These are phyloP conservation scores for Dryadomyces quercivorus DNA, from an alignment of 2,329 filamentous ascomycete species.

Conservation along the genomic window DNA sequence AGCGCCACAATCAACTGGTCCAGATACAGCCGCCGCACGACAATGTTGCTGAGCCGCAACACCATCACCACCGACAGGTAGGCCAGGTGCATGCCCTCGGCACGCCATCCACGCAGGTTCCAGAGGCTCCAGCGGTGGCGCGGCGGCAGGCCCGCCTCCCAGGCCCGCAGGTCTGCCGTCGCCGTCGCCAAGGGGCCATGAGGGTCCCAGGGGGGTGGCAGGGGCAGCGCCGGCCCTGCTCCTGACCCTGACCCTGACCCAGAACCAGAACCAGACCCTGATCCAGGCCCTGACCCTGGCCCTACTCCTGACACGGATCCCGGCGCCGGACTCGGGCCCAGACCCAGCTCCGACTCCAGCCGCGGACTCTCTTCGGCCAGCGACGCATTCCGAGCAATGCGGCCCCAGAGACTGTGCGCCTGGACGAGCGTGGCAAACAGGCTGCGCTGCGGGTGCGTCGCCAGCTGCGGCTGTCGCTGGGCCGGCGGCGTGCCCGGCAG, in stretches of 20 bases:
- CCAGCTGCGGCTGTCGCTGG: conserved; percentile 29
- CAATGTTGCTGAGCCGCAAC: conserved; percentile 42
- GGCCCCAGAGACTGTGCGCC: conserved; percentile 40
- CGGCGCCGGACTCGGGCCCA: conserved; percentile 14
- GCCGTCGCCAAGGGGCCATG: conserved; percentile 17
- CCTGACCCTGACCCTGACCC: too few species aligned
- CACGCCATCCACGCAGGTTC: conserved; percentile 32
- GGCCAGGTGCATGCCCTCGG: conserved; percentile 34
- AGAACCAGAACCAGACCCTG: too few species aligned
- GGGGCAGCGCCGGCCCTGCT: too few species aligned
- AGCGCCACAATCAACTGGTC: conserved; percentile 22
- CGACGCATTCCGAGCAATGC: conserved; percentile 32
- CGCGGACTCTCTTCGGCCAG: conserved; percentile 18
- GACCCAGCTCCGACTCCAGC: not conserved
- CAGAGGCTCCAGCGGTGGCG: conserved; percentile 34
- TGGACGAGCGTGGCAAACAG: conserved; percentile 44
- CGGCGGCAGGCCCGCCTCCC: conserved; percentile 34
- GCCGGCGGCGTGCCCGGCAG: conserved; percentile 41
- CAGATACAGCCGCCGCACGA: conserved; percentile 40
- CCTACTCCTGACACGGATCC: conserved; percentile 20
- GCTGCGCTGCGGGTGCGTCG: conserved; percentile 33
- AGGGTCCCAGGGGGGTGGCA: too few species aligned
- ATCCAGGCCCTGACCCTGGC: too few species aligned
- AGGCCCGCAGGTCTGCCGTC: conserved; percentile 25
- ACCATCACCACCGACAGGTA: conserved; percentile 44